Base-by-base conservation (phyloP, 495 filamentous ascomycete genomes). In the Copromyces sp. region DNA sequence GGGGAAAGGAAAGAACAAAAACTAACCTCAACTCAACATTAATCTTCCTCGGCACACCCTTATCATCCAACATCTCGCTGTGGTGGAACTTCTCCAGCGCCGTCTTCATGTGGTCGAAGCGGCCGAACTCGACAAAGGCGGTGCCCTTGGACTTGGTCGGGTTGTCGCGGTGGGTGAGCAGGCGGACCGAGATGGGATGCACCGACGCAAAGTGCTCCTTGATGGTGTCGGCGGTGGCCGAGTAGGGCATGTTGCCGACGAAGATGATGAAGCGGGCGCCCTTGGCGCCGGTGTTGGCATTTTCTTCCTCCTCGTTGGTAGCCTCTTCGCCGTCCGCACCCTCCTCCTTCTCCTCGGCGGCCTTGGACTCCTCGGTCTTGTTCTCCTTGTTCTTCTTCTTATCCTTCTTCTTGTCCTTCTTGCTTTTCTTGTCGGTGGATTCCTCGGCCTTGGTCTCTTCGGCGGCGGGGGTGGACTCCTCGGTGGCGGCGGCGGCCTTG, bases 11-110 rank as follows among this genome's bases (percentile, higher is more conserved):
- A n/a, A 12, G 41, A 72, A 53, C 40, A 69, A 40, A 69, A 35
- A 87, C 89, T 77, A 81, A 93, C 89, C 93, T 98, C 73, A 99
- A 84, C 82, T 99, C 95, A 42, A 97, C 92, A 79, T 97, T 98
- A 73, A 99, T 94, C 82, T 91, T 90, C 74, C 86, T 81, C 68
- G 85, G 78, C 8, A 86, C 83, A 72, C 83, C 85, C 70, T 80
- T 77, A 44, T 88, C 89, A 76, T 93, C 91, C 73, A 93, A 86
- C 78, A 98, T 97, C 68, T 82, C 86, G 73, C 89, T 92, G 81
- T 97, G 94, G 82, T 99, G 95, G 80, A 93, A 93, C 68, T 92
- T 86, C 80, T 92, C 91, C 75, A 99, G 85, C 77, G 93, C 96
- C 68, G 93, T 94, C 86, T 97, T 92, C 94, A 98, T 97, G 79